Percentiles rank a stretch among this genome's conserved stretches.
phyloP scores from a whole-genome alignment of 768 basidiomycete genomes.

The Podaxis rugospora region DNA sequence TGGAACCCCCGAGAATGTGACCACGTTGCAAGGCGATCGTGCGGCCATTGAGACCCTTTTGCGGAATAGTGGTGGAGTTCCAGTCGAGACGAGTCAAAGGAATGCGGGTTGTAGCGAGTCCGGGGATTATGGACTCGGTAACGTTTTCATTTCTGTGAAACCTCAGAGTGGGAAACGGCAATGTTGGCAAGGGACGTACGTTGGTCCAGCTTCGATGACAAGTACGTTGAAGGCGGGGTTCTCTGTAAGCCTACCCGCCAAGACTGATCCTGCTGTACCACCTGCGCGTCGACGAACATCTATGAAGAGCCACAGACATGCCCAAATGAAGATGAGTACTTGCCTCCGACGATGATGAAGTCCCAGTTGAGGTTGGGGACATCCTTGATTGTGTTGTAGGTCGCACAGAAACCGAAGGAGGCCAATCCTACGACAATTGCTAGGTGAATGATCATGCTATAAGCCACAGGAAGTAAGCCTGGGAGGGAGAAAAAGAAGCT shows the following conservation, averaged over 20 bases:
- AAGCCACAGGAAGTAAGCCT: background rate
- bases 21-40: slow-evolving; percentile 23
- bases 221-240: slow-evolving; percentile 11
- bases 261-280: slow-evolving; percentile 25
- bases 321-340: slow-evolving; percentile 7
- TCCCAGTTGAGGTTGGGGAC: slow-evolving; percentile 8
- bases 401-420: background rate
- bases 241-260: slow-evolving; percentile 25
- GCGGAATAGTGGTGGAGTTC: slow-evolving; percentile 28
- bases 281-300: slow-evolving; percentile 9
- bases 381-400: slow-evolving; percentile 1
- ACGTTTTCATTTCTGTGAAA: background rate
- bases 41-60: slow-evolving; percentile 21
- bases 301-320: background rate
- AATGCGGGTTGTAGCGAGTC: background rate
- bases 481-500: background rate
- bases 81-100: slow-evolving; percentile 17
- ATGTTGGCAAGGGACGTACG: slow-evolving; percentile 2
- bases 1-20: slow-evolving; percentile 27
- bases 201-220: slow-evolving; percentile 14
- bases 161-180: background rate
- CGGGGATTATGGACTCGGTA: slow-evolving; percentile 16
- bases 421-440: background rate
- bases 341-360: slow-evolving; percentile 16
- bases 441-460: background rate